Percentiles rank a stretch among this genome's conserved stretches.
These are phyloP conservation scores for Dothidotthia symphoricarpi DNA, from an alignment of 2,329 filamentous ascomycete species.

Conservation along the genomic window DNA sequence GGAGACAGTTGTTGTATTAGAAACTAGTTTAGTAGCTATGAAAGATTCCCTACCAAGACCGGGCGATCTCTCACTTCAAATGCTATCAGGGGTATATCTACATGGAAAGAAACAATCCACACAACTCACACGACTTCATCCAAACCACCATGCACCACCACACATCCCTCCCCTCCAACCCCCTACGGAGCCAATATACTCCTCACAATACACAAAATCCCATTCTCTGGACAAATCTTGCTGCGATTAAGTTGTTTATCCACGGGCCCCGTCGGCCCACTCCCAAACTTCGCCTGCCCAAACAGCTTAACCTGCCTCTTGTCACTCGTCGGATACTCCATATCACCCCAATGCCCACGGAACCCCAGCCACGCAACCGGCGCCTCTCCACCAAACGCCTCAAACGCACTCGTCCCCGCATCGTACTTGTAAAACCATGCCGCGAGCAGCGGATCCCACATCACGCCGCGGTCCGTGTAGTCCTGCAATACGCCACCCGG, in stretches of 20 bases:
- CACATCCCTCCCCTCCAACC: not conserved
- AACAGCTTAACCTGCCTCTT: slow-evolving; percentile 50
- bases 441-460: slow-evolving; percentile 61
- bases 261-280: slow-evolving; percentile 61
- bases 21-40: no score
- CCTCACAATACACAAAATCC: slow-evolving; percentile 47
- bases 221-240: slow-evolving; percentile 57
- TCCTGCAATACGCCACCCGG: slow-evolving; percentile 53
- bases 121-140: no score
- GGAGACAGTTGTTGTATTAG: no score
- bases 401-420: slow-evolving; percentile 43
- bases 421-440: slow-evolving; percentile 59
- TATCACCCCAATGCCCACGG: slow-evolving; percentile 62
- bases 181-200: slow-evolving; percentile 40
- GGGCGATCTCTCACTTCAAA: no score
- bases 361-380: slow-evolving; percentile 59
- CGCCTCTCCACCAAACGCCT: slow-evolving; percentile 47
- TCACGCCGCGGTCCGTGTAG: slow-evolving; percentile 54
- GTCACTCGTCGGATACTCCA: slow-evolving; percentile 55
- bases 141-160: not conserved
- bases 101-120: not conserved
- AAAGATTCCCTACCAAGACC: no score
- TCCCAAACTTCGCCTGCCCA: slow-evolving; percentile 50
- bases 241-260: slow-evolving; percentile 59
- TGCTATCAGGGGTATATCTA: no score